These are phyloP conservation scores for Verticillium nonalfalfae DNA, from an alignment of 2,329 filamentous ascomycete genomes.

Conservation along the genomic window DNA sequence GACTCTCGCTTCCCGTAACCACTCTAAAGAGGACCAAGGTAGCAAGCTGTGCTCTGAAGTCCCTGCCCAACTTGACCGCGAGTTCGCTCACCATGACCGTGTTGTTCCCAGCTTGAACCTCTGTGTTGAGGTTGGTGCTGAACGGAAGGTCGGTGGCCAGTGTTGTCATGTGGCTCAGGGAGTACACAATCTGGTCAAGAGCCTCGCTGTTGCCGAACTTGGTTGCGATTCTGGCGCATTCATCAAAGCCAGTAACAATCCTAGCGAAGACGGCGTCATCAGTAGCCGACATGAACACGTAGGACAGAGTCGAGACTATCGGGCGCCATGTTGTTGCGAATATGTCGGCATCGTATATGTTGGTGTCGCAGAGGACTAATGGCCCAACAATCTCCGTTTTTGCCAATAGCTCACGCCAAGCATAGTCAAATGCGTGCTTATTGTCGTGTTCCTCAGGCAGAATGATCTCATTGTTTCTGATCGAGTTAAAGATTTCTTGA, in stretches of 20 bases:
- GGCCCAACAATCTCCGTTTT: conserved; percentile 74
- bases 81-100: conserved; percentile 98
- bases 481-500: conserved; percentile 81
- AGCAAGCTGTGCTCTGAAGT: conserved; percentile 89
- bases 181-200: conserved; percentile 87
- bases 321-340: conserved; percentile 95
- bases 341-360: conserved; percentile 96
- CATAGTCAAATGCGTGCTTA: conserved; percentile 92
- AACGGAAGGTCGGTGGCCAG: conserved; percentile 69
- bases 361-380: conserved; percentile 77
- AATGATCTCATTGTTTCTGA: conserved; percentile 91
- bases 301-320: conserved; percentile 88
- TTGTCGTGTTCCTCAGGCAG: conserved; percentile 96
- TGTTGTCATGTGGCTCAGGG: conserved; percentile 84
- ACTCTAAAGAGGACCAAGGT: conserved; percentile 94
- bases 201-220: conserved; percentile 79
- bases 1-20: conserved; percentile 74
- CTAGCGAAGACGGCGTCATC: conserved; percentile 93
- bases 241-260: conserved; percentile 90
- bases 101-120: conserved; percentile 85
- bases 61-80: conserved; percentile 88
- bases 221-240: conserved; percentile 88
- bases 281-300: conserved; percentile 97
- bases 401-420: conserved; percentile 88
- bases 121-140: conserved; percentile 87